Base-by-base conservation (phyloP, 148 eudicot genomes). In the Chenopodium suecicum region DNA sequence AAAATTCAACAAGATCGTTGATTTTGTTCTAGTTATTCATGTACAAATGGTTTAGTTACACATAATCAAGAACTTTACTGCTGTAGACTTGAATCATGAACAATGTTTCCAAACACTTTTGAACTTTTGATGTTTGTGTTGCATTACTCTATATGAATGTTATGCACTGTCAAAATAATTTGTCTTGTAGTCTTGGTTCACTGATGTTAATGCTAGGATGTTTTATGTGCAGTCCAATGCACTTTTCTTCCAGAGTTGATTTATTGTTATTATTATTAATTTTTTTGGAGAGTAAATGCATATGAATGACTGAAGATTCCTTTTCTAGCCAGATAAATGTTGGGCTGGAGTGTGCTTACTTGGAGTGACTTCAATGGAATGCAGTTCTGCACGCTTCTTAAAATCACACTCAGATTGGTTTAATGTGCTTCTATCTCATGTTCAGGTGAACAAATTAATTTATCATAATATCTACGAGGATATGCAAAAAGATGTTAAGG, bases 321-420 rank as follows among this genome's bases (percentile, higher is more conserved):
- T 85, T 82, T 79, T 90, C 78, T 87, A 95, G 99, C 94, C 98
- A 89, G 99, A 95, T 90, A 94, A 94, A 85, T 86, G 97, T 82
- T 91, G 97, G 99, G 94, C 92, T 69, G 99, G 98, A 56, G 89
- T 94, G 68, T 94, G 98, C 89, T 89, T 95, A 85, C 88, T 95
- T 65, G 99, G 99, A 73, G 81, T 95, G 85, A 91, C 98, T 52
- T 79, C 86, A 86, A 85, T 88, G 63, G 92, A 89, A 83, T 93
- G 95, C 87, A 90, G 88, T 83, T 80, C 88, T 20, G 89, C 89
- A 65, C 97, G 98, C 60, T 95, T 95, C 82, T 82, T 90, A 79
- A 87, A 91, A 60, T 93, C 98, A 6, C 89, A 91, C 80, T 67
- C 89, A 4, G 84, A 50, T 48, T 95, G 99, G 99, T 87, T 92